Evolutionary conservation across 2,329 filamentous ascomycete genomes (phyloP).

Genomic region (Pseudogymnoascus sp.): DNA sequence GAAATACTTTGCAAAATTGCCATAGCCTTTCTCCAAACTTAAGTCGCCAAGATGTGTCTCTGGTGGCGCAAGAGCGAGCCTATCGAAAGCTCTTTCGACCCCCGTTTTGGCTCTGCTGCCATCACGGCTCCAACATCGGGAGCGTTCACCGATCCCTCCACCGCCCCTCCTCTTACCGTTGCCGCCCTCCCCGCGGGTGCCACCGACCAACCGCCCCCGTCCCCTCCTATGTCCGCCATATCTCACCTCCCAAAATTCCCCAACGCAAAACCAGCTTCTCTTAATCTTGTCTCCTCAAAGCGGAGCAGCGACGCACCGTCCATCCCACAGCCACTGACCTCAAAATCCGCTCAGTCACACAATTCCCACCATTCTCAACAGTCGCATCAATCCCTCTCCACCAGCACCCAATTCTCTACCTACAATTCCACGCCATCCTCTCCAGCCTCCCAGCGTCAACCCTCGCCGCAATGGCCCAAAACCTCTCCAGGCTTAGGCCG

Average conservation of each 20-base stretch:
- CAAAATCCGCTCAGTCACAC: neutral
- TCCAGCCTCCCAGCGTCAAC: neutral
- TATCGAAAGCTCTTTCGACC: constrained; percentile 20
- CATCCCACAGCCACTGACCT: constrained; percentile 10
- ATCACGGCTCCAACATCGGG: constrained; percentile 23
- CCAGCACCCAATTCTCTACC: constrained; percentile 6
- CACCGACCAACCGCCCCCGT: neutral
- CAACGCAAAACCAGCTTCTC: constrained; percentile 2
- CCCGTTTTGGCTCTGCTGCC: constrained; percentile 23
- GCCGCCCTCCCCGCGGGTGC: neutral
- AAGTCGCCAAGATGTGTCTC: constrained; percentile 8
- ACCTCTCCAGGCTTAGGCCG: neutral
- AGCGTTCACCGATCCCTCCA: constrained; percentile 17
- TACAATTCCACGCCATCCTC: constrained; percentile 1
- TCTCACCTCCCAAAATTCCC: constrained; percentile 14
- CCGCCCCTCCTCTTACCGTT: neutral
- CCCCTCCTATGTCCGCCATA: constrained; percentile 1
- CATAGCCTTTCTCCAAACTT: neutral
- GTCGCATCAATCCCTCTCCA: neutral
- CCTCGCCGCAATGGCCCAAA: constrained; percentile 2
- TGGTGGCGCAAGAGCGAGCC: constrained; percentile 15
- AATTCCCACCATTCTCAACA: neutral
- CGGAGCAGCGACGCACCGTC: constrained; percentile 4
- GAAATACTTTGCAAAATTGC: neutral
- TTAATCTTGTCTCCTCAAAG: neutral